These are phyloP conservation scores for Fusarium multiceps DNA, from an alignment of 2,329 filamentous ascomycete species.

Conservation along the genomic window DNA sequence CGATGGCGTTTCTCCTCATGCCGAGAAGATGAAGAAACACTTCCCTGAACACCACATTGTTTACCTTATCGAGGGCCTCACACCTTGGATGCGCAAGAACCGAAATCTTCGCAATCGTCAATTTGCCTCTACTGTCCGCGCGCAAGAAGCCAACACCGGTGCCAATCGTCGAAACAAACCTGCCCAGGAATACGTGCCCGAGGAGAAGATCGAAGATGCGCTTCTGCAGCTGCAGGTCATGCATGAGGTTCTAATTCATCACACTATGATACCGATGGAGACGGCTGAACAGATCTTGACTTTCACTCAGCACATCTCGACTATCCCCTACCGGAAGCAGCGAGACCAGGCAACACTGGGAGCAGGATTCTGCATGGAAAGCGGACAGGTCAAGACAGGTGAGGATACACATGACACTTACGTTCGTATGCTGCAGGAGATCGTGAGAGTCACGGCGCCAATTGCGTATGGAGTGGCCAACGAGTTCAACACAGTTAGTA, in stretches of 20 bases:
- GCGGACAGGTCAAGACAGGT: slow-evolving; percentile 78
- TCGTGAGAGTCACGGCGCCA: slow-evolving; percentile 75
- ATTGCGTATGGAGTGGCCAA: slow-evolving; percentile 76
- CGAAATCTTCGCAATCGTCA: slow-evolving; percentile 73
- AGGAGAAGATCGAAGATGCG: slow-evolving; percentile 76
- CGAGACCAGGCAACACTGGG: slow-evolving; percentile 61
- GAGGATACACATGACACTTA: slow-evolving; percentile 75
- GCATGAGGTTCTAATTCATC: slow-evolving; percentile 75
- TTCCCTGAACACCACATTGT: slow-evolving; percentile 68
- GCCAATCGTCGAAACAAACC: slow-evolving; percentile 54
- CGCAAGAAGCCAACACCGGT: slow-evolving; percentile 48
- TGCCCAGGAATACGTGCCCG: slow-evolving; percentile 66
- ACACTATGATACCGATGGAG: slow-evolving; percentile 69
- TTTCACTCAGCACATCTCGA: slow-evolving; percentile 84
- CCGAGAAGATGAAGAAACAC: slow-evolving; percentile 63
- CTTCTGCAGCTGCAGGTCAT: slow-evolving; percentile 76
- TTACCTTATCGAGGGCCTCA: slow-evolving; percentile 78
- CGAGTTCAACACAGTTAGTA: slow-evolving; percentile 68
- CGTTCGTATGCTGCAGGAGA: slow-evolving; percentile 79
- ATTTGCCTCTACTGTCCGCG: slow-evolving; percentile 73
- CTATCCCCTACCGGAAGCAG: slow-evolving; percentile 75
- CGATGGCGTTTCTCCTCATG: slow-evolving; percentile 67
- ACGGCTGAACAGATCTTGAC: slow-evolving; percentile 78
- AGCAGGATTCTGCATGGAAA: slow-evolving; percentile 81
- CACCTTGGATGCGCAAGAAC: slow-evolving; percentile 75